Evolutionary conservation across 2,329 filamentous ascomycete species (phyloP).

Genomic region (Talaromyces rugulosus): DNA sequence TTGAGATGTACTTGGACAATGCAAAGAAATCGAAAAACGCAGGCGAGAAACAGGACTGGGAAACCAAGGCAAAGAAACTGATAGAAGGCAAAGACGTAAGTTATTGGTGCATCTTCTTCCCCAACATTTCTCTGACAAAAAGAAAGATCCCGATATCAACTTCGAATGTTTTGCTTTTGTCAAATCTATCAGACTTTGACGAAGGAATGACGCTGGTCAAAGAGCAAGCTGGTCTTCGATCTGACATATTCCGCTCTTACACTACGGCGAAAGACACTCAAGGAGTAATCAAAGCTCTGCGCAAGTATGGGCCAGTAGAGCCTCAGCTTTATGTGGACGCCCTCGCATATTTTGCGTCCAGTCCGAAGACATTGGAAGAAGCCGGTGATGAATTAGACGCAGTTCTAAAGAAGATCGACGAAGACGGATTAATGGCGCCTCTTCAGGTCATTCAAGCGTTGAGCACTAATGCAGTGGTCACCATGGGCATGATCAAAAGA

Average conservation of each 20-base stretch:
- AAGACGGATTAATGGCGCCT: constrained; percentile 88
- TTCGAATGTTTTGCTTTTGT: constrained; percentile 88
- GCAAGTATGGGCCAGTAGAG: constrained; percentile 87
- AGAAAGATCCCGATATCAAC: constrained; percentile 72
- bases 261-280: constrained; percentile 86
- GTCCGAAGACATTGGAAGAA: constrained; percentile 73
- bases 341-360: constrained; percentile 87
- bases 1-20: constrained; percentile 96
- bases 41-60: constrained; percentile 72
- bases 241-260: constrained; percentile 96
- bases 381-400: constrained; percentile 78
- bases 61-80: constrained; percentile 81
- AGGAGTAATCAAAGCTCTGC: constrained; percentile 82
- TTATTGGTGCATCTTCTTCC: constrained; percentile 3
- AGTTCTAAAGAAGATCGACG: constrained; percentile 81
- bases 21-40: constrained; percentile 68
- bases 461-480: constrained; percentile 73
- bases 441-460: constrained; percentile 95
- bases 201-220: constrained; percentile 90
- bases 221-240: constrained; percentile 85
- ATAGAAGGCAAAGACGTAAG: constrained; percentile 71
- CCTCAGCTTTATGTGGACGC: constrained; percentile 90
- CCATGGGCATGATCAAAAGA: constrained; percentile 94
- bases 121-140: constrained; percentile 12
- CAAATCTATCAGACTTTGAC: constrained; percentile 82